These are phyloP conservation scores for Pseudogymnoascus sp. DNA, from an alignment of 2,329 filamentous ascomycete genomes.

Conservation along the genomic window DNA sequence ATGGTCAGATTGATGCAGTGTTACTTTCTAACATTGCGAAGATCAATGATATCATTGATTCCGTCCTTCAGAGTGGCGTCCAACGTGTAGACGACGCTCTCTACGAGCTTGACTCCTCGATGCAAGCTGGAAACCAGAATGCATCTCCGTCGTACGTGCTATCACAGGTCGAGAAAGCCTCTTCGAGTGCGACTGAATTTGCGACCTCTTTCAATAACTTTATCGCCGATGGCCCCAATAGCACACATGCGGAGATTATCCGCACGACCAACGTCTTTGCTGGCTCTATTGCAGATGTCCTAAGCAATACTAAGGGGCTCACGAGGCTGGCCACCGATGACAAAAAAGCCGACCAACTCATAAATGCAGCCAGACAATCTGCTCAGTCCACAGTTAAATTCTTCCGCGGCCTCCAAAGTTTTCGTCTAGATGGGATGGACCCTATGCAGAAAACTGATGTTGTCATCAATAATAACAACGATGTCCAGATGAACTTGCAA, in stretches of 20 bases:
- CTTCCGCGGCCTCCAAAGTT: conserved; percentile 89
- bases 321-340: conserved; percentile 90
- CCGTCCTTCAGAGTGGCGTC: conserved; percentile 86
- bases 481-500: conserved; percentile 90
- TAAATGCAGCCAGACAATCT: conserved; percentile 73
- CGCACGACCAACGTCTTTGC: conserved; percentile 86
- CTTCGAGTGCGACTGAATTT: conserved; percentile 90
- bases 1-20: conserved; percentile 85
- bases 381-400: conserved; percentile 86
- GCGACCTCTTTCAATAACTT: conserved; percentile 98
- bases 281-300: conserved; percentile 83
- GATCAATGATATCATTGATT: conserved; percentile 96
- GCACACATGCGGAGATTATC: conserved; percentile 83
- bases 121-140: conserved; percentile 98
- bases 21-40: conserved; percentile 81
- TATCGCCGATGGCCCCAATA: conserved; percentile 91
- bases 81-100: conserved; percentile 91
- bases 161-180: conserved; percentile 95
- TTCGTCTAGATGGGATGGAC: conserved; percentile 84
- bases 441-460: conserved; percentile 90
- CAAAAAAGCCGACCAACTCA: conserved; percentile 81
- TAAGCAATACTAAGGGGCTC: conserved; percentile 93
- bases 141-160: conserved; percentile 90
- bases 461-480: conserved; percentile 94
- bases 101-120: conserved; percentile 93